Conservation (phyloP, 2,329 filamentous ascomycete genomes). For the Verticillium albo-atrum region DNA sequence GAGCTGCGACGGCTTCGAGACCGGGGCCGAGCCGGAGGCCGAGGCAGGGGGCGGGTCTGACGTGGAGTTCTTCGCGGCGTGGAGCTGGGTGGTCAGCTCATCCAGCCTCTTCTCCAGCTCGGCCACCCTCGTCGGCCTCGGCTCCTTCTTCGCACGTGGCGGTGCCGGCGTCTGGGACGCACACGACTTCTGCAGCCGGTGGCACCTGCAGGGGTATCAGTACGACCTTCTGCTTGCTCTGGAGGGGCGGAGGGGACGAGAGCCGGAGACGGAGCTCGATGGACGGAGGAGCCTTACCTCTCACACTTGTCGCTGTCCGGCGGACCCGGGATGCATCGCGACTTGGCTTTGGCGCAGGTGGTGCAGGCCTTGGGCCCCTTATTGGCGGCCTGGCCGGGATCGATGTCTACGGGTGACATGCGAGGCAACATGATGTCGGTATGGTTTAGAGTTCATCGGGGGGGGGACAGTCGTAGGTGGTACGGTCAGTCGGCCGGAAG, state of each 20-base stretch:
- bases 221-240: no score
- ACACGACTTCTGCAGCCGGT: constrained; percentile 43
- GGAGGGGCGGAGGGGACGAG: not conserved
- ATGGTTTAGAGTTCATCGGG: not conserved
- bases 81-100: constrained; percentile 42
- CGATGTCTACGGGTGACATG: constrained; percentile 13
- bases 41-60: not conserved
- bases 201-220: constrained; percentile 35
- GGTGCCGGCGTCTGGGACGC: constrained; percentile 42
- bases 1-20: constrained; percentile 7
- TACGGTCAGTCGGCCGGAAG: not conserved
- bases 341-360: constrained; percentile 49
- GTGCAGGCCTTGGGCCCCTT: constrained; percentile 45
- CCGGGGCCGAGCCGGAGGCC: not conserved
- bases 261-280: not conserved
- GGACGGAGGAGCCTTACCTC: constrained; percentile 25
- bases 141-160: constrained; percentile 39
- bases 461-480: not conserved
- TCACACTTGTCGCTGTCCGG: constrained; percentile 38
- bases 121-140: constrained; percentile 43
- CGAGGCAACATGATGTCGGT: not conserved
- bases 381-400: constrained; percentile 2
- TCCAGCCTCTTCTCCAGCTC: constrained; percentile 46
- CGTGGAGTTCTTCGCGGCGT: constrained; percentile 14
- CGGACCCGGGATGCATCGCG: constrained; percentile 41